Evolutionary conservation across 2,329 filamentous ascomycete species (phyloP).

Genomic region (Colletotrichum abscissum): DNA sequence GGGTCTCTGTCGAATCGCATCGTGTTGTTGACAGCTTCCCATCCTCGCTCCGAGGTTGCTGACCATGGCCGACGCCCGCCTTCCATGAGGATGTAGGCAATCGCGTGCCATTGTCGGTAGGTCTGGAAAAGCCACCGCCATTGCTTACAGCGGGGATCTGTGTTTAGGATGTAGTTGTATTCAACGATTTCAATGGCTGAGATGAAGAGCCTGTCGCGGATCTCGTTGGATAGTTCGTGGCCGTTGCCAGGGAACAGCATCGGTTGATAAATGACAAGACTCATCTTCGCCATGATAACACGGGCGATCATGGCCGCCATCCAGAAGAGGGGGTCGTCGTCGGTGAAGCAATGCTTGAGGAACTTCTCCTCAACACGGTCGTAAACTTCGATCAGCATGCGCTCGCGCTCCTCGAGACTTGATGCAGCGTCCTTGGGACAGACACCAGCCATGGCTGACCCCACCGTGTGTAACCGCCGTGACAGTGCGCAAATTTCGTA

Average conservation of each 20-base stretch:
- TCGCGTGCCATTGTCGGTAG: constrained; percentile 63
- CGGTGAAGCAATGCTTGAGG: constrained; percentile 56
- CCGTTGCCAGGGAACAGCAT: constrained; percentile 70
- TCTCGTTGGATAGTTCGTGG: constrained; percentile 68
- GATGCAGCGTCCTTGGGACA: constrained; percentile 43
- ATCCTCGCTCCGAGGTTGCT: constrained; percentile 61
- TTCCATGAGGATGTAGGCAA: constrained; percentile 61
- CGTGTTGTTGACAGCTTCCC: constrained; percentile 55
- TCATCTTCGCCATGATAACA: constrained; percentile 82
- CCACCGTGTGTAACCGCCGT: constrained; percentile 47
- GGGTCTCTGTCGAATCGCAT: constrained; percentile 51
- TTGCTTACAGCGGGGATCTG: constrained; percentile 60
- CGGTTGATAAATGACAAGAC: constrained; percentile 81
- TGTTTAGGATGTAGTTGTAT: constrained; percentile 72
- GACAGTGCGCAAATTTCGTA: constrained; percentile 61
- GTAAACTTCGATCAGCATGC: constrained; percentile 64
- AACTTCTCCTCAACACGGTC: constrained; percentile 66
- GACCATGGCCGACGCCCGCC: constrained; percentile 60
- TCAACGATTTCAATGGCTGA: constrained; percentile 82
- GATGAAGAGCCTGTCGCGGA: constrained; percentile 75
- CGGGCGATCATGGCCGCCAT: constrained; percentile 75
- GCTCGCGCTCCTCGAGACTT: constrained; percentile 50
- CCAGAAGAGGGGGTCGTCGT: constrained; percentile 70
- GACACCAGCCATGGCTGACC: constrained; percentile 46
- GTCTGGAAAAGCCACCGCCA: constrained; percentile 63